phyloP scores from a whole-genome alignment of 768 basidiomycete genomes.

The Suillus placidus region DNA sequence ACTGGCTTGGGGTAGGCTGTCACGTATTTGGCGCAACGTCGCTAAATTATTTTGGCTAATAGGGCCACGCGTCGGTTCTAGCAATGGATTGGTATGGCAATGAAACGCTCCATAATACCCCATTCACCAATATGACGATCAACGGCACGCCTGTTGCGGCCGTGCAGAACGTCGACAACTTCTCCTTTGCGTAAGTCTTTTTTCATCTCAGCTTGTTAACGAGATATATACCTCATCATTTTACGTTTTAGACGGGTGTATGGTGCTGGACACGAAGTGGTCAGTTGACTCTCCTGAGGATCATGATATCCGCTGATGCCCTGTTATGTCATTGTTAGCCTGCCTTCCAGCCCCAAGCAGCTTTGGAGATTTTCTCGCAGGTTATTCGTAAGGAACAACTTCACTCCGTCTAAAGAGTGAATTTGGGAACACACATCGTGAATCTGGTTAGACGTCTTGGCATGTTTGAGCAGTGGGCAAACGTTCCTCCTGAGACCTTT shows the following conservation, averaged over 20 bases:
- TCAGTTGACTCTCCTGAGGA: slow-evolving; percentile 35
- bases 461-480: background rate
- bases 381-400: slow-evolving; percentile 52
- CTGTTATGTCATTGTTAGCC: slow-evolving; percentile 39
- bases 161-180: slow-evolving; percentile 62
- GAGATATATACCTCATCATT: background rate
- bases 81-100: slow-evolving; percentile 53
- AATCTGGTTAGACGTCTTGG: background rate
- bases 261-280: slow-evolving; percentile 64
- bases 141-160: slow-evolving; percentile 54
- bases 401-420: slow-evolving; percentile 46
- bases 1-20: slow-evolving; percentile 38
- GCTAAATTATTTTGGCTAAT: background rate
- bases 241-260: slow-evolving; percentile 49
- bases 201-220: background rate
- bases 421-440: background rate
- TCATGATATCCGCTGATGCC: background rate
- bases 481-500: background rate
- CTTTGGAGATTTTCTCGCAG: slow-evolving; percentile 62
- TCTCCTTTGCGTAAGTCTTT: slow-evolving; percentile 51
- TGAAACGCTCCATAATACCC: slow-evolving; percentile 39
- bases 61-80: slow-evolving; percentile 41
- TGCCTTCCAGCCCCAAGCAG: slow-evolving; percentile 61
- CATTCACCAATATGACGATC: slow-evolving; percentile 59
- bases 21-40: background rate